Base-by-base conservation (phyloP, 202 grass and related monocot genomes). In the Setaria italica region DNA sequence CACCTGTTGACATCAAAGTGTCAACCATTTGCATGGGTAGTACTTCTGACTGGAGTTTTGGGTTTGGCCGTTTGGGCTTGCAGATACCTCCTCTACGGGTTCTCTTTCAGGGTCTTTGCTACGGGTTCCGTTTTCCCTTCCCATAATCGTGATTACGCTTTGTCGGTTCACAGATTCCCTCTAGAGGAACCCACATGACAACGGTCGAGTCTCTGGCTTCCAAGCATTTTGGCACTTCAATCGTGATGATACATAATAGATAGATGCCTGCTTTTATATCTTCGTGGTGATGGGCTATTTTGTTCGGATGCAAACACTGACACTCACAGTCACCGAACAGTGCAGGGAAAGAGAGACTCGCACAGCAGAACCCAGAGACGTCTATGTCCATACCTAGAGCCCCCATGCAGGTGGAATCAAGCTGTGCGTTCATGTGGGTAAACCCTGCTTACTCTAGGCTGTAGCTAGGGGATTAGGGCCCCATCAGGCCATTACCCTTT, bases 161-260 rank as follows among this genome's bases (percentile, higher is more conserved):
- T 12, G 16, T 54, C 45, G 8, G 21, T 89, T 69, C 50, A 20
- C 65, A 42, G 48, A 53, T 72, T 86, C 70, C 30, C 64, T 43
- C 34, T 4, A 20, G 50, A 4, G 43, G 64, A 86, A 35, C 43
- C 35, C 69, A 58, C 34, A 30, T 37, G 53, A 41, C 72, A 63
- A 84, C 80, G 79, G 84, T 90, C 80, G 66, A 87, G 75, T 62
- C 5, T 64, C 62, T 64, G 58, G 62, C 62, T 84, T 87, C 37
- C 50, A 84, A 33, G 48, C 16, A 14, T 54, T 62, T 84, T 77
- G 60, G 47, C 82, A 9, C 55, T 42, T 55, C 20, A 25, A 25
- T 62, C 57, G 57, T 11, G 9, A 60, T 29, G 56, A n/a, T 20
- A n/a, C 51, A 25, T 25, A 25, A 25, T 25, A 25, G 25, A 54